Percentiles rank a stretch among this genome's conserved stretches.
Conservation (phyloP, 306 rosid species). For the Comarum palustre region DNA sequence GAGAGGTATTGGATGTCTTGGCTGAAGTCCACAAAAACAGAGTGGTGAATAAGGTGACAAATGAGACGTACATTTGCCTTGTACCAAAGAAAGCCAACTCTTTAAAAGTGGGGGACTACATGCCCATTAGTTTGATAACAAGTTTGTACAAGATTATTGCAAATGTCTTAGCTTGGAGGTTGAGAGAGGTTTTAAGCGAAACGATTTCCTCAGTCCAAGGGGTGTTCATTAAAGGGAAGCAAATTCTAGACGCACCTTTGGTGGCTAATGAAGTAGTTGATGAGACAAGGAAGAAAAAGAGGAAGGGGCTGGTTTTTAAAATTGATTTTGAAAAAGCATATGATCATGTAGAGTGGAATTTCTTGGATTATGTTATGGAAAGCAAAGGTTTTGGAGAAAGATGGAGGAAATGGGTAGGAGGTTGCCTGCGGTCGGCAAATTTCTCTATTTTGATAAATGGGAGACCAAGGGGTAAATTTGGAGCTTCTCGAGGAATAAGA, state of each 20-base stretch:
- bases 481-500: background rate
- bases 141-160: background rate
- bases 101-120: background rate
- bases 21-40: background rate
- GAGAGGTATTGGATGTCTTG: background rate
- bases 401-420: background rate
- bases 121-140: background rate
- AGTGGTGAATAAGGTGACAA: background rate
- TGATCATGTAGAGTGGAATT: background rate
- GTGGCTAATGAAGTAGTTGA: background rate
- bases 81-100: background rate
- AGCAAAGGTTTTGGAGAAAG: background rate
- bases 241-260: background rate
- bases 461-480: background rate
- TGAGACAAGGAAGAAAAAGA: background rate
- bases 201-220: background rate
- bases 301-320: background rate
- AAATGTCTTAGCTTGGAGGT: background rate
- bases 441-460: background rate
- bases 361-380: background rate
- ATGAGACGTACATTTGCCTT: background rate
- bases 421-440: background rate
- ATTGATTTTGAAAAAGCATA: background rate
- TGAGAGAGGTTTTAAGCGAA: too few relatives aligned
- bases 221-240: background rate